Evolutionary conservation across 1,284 basidiomycete genomes (phyloP), one percentile per base, ranked within the genome.

Genomic region (Coniferiporia weirii): DNA sequence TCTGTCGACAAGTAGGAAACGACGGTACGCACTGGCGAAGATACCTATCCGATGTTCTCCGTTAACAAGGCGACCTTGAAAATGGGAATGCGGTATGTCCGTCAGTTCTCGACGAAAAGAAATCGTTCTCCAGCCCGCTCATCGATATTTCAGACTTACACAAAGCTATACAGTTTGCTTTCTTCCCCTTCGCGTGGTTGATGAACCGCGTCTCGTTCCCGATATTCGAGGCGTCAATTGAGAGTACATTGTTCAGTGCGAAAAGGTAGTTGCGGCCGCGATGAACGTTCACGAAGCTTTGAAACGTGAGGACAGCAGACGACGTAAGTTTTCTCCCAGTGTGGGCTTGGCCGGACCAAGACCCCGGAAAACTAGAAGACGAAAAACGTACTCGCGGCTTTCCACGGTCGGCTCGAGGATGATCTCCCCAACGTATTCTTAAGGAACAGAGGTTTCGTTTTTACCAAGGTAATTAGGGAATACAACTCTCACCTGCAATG

Each of bases 391-490:
- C 83, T 75, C 75, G 64, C 79, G 73, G 53, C 69, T 68, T 0
- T 70, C 64, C 15, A 76, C 71, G 0, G 78, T 78, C 0, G 69
- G 60, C 20, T 75, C 66, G 38, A 66, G 76, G 1, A 86, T 70
- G 13, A 84, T 68, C 61, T 85, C 79, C 1, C 85, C 85, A 32
- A 76, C 70, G 64, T 87, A 87, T 66, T 84, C 85, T 85, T 61
- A 59, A 55, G 53, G 15, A 13, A 35, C 35, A 34, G 34, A 38
- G 40, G 44, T 2, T n/a, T 27, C n/a, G 63, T 32, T 55, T 19
- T 15, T 40, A 19, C 12, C 36, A 27, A 35, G 46, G 17, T 27
- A n/a, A n/a, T 17, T 61, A 40, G 27, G 17, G 43, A 49, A 27
- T 7, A 22, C 34, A 8, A 36, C 36, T 54, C 72, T 55, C 54